Evolutionary conservation across 2,329 filamentous ascomycete species (phyloP).

Genomic region (Pseudocercospora macadamiae): DNA sequence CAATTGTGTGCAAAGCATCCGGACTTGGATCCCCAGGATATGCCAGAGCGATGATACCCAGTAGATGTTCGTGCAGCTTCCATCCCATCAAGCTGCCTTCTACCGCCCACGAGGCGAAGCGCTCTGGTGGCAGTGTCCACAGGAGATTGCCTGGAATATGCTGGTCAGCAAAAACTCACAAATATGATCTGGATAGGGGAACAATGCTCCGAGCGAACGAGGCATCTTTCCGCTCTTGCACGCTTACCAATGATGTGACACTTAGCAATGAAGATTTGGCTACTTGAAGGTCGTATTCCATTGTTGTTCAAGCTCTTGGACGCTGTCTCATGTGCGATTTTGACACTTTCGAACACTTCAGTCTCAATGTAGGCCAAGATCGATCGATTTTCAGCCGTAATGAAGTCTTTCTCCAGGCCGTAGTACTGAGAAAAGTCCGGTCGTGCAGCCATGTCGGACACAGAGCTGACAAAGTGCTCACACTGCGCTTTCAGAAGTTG

Average conservation of each 20-base stretch:
- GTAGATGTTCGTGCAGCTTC: slow-evolving; percentile 14
- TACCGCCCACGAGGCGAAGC: slow-evolving; percentile 17
- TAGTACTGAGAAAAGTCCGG: slow-evolving; percentile 25
- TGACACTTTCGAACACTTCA: background rate
- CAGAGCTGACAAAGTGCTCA: slow-evolving; percentile 34
- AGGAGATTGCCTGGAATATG: slow-evolving; percentile 26
- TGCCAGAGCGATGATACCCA: slow-evolving; percentile 14
- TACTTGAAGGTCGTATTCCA: background rate
- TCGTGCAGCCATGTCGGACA: slow-evolving; percentile 36
- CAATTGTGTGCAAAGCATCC: slow-evolving; percentile 34
- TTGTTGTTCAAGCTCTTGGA: background rate
- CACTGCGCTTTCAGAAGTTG: slow-evolving; percentile 7
- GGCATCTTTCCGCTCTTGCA: no score
- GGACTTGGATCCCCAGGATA: slow-evolving; percentile 18
- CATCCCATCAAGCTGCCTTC: slow-evolving; percentile 5
- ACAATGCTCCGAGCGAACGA: no score
- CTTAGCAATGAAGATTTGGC: slow-evolving; percentile 25
- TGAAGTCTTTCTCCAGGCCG: background rate
- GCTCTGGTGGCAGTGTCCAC: slow-evolving; percentile 19
- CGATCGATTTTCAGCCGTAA: background rate
- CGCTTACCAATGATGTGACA: slow-evolving; percentile 33
- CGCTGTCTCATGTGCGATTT: background rate
- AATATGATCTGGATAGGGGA: no score
- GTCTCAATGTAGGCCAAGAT: background rate
- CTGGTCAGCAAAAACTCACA: background rate